These are phyloP conservation scores for Glaciozyma antarctica DNA, from an alignment of 768 basidiomycete genomes.

Conservation along the genomic window DNA sequence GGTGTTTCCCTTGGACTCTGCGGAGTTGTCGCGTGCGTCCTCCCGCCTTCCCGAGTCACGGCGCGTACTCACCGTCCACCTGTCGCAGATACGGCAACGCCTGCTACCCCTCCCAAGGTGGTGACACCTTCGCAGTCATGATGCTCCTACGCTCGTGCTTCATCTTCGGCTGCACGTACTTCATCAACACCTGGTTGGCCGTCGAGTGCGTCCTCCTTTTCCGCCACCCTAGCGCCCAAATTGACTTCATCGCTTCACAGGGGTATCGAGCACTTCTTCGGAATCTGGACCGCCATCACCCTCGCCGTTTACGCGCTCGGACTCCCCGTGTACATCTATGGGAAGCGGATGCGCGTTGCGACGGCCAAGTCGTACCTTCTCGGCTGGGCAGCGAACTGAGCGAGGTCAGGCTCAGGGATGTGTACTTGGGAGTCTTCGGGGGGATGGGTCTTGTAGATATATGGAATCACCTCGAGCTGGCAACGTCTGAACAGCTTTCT, in stretches of 20 bases:
- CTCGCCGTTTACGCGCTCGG: background rate
- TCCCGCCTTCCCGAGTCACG: no score
- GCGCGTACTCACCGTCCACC: background rate
- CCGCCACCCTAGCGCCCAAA: background rate
- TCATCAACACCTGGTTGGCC: no score
- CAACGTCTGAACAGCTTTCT: no score
- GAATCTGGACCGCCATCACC: background rate
- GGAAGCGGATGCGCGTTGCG: background rate
- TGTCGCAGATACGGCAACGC: background rate
- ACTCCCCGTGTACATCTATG: background rate
- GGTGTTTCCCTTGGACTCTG: background rate
- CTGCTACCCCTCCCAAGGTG: background rate
- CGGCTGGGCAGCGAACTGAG: background rate
- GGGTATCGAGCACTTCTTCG: background rate
- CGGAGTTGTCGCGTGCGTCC: background rate
- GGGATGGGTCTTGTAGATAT: no score
- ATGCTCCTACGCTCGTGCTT: background rate
- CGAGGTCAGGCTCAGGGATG: no score
- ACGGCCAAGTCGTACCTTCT: background rate
- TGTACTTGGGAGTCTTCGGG: no score
- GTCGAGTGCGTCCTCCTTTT: background rate
- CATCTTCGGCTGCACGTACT: background rate
- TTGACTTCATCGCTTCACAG: background rate
- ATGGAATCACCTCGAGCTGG: no score
- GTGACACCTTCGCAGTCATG: background rate